Evolutionary conservation across 2,329 filamentous ascomycete species (phyloP).

Genomic region (Arthrobotrys megalospora): DNA sequence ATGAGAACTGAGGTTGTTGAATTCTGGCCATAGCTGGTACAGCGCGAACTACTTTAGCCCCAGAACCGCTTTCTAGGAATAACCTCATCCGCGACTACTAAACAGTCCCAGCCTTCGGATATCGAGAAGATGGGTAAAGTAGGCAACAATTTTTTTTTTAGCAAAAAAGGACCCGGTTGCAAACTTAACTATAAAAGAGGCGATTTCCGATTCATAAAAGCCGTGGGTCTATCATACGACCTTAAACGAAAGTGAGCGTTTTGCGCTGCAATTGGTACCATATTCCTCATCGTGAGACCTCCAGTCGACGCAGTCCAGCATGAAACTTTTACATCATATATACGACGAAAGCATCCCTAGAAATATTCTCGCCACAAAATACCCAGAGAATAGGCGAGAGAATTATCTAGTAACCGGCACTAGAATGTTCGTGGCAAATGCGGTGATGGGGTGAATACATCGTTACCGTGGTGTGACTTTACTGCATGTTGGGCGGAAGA

Average conservation of each 20-base stretch:
- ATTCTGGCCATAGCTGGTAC: too few relatives aligned
- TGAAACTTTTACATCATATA: too few relatives aligned
- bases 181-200: background rate
- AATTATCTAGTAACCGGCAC: background rate
- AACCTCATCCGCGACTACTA: too few relatives aligned
- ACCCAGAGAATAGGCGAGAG: background rate
- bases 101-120: too few relatives aligned
- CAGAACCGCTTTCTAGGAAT: too few relatives aligned
- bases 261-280: slow-evolving; percentile 9
- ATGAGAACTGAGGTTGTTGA: too few relatives aligned
- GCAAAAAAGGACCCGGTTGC: background rate
- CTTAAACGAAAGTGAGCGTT: background rate
- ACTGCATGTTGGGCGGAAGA: background rate
- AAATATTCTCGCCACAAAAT: background rate
- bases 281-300: background rate
- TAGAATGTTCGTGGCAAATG: slow-evolving; percentile 13
- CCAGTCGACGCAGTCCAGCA: background rate
- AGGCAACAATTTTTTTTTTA: background rate
- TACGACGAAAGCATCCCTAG: background rate
- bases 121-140: background rate
- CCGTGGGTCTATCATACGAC: background rate
- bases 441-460: slow-evolving; percentile 11
- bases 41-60: too few relatives aligned
- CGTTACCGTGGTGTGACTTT: slow-evolving; percentile 22
- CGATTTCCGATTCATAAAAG: background rate